Evolutionary conservation across 192 early-diverging fungal genomes (phyloP).

Genomic region (Coemansia sp.): DNA sequence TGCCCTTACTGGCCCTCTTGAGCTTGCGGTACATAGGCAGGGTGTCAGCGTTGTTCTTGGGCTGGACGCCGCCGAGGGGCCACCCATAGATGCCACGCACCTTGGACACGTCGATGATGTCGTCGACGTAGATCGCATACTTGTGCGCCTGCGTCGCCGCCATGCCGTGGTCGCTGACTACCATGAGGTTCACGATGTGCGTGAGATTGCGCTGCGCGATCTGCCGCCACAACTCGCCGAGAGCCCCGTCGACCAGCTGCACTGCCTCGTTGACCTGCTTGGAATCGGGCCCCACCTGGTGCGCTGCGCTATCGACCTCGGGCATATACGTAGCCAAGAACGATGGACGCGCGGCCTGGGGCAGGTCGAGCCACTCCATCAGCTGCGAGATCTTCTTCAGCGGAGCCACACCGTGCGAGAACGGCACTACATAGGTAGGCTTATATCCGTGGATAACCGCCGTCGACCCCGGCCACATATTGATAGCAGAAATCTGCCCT

Average conservation of each 20-base stretch:
- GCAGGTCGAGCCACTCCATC: constrained; percentile 78
- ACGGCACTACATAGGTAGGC: constrained; percentile 70
- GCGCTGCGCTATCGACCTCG: constrained; percentile 78
- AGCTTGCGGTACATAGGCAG: constrained; percentile 56
- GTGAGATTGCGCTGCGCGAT: constrained; percentile 60
- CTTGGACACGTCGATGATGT: constrained; percentile 59
- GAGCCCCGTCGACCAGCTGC: constrained; percentile 56
- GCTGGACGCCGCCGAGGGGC: constrained; percentile 65
- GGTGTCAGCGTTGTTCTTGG: constrained; percentile 48
- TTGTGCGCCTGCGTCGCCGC: constrained; percentile 39
- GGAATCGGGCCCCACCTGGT: constrained; percentile 68
- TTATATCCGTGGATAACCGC: constrained; percentile 52
- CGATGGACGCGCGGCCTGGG: constrained; percentile 64
- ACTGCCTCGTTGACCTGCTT: constrained; percentile 60
- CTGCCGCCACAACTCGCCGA: constrained; percentile 61
- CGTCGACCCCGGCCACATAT: constrained; percentile 89
- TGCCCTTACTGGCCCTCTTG: constrained; percentile 45
- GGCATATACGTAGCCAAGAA: constrained; percentile 78
- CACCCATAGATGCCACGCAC: constrained; percentile 59
- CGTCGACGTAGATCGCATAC: constrained; percentile 72
- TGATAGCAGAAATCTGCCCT: constrained; percentile 64
- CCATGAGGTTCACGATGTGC: constrained; percentile 62
- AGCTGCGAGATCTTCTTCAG: constrained; percentile 59
- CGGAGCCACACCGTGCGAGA: constrained; percentile 45
- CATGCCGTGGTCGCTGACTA: constrained; percentile 93